These are phyloP conservation scores for Xylariaceae sp. DNA, from an alignment of 2,329 filamentous ascomycete genomes.

Conservation along the genomic window DNA sequence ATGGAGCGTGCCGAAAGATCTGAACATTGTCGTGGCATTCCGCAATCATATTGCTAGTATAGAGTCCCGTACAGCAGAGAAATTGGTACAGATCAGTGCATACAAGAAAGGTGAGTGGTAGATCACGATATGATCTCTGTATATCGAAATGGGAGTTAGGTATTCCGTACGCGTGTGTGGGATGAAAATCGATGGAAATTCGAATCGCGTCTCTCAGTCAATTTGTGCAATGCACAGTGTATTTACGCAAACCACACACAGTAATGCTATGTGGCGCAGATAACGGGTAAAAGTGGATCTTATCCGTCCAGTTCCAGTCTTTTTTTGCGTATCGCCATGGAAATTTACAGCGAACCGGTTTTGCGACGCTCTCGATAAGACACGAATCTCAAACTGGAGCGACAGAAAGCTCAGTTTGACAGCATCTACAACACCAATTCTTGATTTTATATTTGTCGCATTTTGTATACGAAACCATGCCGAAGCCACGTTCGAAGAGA, in stretches of 20 bases:
- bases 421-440: neutral
- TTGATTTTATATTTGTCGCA: neutral
- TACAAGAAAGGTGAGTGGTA: no score
- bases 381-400: neutral
- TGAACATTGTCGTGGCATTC: no score
- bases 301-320: neutral
- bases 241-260: neutral
- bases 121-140: no score
- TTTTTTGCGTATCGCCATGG: neutral
- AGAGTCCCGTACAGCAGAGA: no score
- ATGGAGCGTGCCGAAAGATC: no score
- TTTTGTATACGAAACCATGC: slow-evolving; percentile 23
- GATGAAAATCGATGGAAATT: neutral
- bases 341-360: neutral
- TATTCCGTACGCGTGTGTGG: no score
- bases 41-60: no score
- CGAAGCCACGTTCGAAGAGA: slow-evolving; percentile 32
- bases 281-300: neutral
- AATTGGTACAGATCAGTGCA: no score
- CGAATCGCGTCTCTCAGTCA: neutral
- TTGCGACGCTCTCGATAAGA: neutral
- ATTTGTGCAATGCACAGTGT: neutral
- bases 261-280: neutral
- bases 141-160: no score
- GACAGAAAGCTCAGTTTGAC: neutral